Base-by-base conservation (phyloP, 2,329 filamentous ascomycete species). In the Balansia obtecta region DNA sequence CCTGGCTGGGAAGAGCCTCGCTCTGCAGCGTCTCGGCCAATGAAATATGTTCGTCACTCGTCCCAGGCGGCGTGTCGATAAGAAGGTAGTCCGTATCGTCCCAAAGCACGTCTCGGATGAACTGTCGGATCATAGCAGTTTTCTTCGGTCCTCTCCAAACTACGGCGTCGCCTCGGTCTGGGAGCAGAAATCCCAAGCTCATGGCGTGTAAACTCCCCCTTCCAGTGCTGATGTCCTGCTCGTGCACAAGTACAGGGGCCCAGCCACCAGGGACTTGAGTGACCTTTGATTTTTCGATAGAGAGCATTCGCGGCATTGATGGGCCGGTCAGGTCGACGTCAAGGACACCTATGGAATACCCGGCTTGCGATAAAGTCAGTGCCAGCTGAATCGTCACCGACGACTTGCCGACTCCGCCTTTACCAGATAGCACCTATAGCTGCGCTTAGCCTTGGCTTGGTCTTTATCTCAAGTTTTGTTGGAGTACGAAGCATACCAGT, bases 131-230 rank as follows among this genome's bases (percentile, higher is more conserved):
- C 93, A 98, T 98, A 47, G 93, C 93, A 4, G 93, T 98, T 72
- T 98, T 98, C 70, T 98, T 98, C 2, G 93, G 93, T 0, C 93
- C 93, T 49, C 93, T 81, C 93, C 93, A 98, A 39, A 98, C 93
- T 0, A 98, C 90, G 0, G 93, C 91, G 60, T 96, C 89, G 54
- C 86, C 87, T 58, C 91, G 76, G 54, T 82, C 80, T 3, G 84
- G 82, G 6, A 98, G 76, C 7, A 98, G 77, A 61, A 98, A 97
- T 2, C 90, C 93, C 1, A 98, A 74, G 50, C 88, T 95, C 86
- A 97, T 96, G 65, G 88, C 93, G 53, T 81, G 77, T 10, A 91
- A 73, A 34, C 82, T 72, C 1, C 86, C 86, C 22, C 82, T 68
- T 2, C 73, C 74, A 30, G 65, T 62, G 6, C 66, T 61, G 3